Evolutionary conservation across 306 rosid species (phyloP).

Genomic region (Cicer bijugum): DNA sequence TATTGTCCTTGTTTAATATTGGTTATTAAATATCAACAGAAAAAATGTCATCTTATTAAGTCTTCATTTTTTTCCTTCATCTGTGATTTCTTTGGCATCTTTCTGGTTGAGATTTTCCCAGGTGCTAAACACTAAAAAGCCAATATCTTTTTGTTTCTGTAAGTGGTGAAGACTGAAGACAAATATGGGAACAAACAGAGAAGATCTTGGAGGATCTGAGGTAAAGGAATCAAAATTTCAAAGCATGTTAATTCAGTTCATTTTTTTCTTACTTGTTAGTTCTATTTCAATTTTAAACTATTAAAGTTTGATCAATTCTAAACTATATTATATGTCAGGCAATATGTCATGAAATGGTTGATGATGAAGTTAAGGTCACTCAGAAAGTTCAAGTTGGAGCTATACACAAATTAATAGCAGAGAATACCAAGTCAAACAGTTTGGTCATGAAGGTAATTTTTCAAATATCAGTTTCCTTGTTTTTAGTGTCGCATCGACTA

Average conservation of each 20-base stretch:
- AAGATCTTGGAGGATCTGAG: conserved; percentile 55
- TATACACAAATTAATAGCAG: conserved; percentile 54
- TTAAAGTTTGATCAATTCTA: conserved; percentile 26
- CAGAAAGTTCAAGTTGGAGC: conserved; percentile 49
- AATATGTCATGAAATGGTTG: conserved; percentile 52
- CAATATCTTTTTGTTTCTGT: conserved; percentile 33
- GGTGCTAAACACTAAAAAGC: not conserved
- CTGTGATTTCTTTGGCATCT: not conserved
- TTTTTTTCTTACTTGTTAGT: conserved; percentile 20
- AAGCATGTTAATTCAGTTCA: conserved; percentile 7
- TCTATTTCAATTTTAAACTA: conserved; percentile 12
- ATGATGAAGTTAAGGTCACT: conserved; percentile 54
- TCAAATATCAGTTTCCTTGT: not conserved
- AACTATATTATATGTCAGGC: conserved; percentile 21
- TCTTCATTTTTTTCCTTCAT: not conserved
- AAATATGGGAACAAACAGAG: conserved; percentile 66
- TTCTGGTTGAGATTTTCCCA: conserved; percentile 6
- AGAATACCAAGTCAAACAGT: conserved; percentile 73
- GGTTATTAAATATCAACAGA: too few species aligned
- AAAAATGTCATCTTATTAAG: too few species aligned
- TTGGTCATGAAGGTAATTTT: conserved; percentile 72
- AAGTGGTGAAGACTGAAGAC: conserved; percentile 40
- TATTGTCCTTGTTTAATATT: too few species aligned
- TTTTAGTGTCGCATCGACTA: too few species aligned
- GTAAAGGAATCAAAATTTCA: conserved; percentile 50